phyloP scores from a whole-genome alignment of 2,329 filamentous ascomycete species.

The Colletotrichum melonis region DNA sequence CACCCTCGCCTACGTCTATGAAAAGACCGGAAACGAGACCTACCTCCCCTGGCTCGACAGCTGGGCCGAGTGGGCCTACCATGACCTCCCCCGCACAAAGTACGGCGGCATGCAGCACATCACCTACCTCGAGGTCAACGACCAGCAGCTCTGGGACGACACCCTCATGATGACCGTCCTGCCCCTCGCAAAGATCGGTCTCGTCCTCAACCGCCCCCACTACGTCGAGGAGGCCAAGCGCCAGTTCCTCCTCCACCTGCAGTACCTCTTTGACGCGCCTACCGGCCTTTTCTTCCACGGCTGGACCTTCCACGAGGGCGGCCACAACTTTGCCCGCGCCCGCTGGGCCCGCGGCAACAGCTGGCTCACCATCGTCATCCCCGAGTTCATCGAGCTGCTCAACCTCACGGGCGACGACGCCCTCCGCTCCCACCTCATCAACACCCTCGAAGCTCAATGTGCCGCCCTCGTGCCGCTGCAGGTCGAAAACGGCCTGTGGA shows the following conservation, averaged over 20 bases:
- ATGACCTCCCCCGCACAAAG: slow-evolving; percentile 78
- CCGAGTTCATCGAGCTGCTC: slow-evolving; percentile 81
- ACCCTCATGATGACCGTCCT: slow-evolving; percentile 90
- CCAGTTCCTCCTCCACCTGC: slow-evolving; percentile 81
- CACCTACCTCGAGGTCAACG: slow-evolving; percentile 77
- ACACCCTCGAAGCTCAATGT: slow-evolving; percentile 76
- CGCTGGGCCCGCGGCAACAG: slow-evolving; percentile 72
- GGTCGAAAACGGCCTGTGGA: slow-evolving; percentile 73
- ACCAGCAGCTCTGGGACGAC: slow-evolving; percentile 85
- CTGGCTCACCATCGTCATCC: slow-evolving; percentile 87
- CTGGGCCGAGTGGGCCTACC: slow-evolving; percentile 87
- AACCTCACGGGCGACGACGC: slow-evolving; percentile 72
- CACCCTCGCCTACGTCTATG: slow-evolving; percentile 82
- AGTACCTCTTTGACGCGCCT: slow-evolving; percentile 79
- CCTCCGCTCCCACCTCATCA: slow-evolving; percentile 67
- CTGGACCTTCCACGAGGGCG: slow-evolving; percentile 79
- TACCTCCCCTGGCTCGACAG: slow-evolving; percentile 83
- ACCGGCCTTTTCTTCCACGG: slow-evolving; percentile 85
- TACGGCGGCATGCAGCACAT: slow-evolving; percentile 81
- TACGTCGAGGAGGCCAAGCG: slow-evolving; percentile 83
- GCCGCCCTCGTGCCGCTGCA: slow-evolving; percentile 73
- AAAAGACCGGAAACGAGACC: slow-evolving; percentile 74
- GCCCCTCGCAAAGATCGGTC: slow-evolving; percentile 83
- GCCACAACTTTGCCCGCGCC: slow-evolving; percentile 70
- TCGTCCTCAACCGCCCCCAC: slow-evolving; percentile 74